Percentiles rank a stretch among this genome's conserved stretches.
phyloP scores from a whole-genome alignment of 257 asterid species.

The Lavandula angustifolia region DNA sequence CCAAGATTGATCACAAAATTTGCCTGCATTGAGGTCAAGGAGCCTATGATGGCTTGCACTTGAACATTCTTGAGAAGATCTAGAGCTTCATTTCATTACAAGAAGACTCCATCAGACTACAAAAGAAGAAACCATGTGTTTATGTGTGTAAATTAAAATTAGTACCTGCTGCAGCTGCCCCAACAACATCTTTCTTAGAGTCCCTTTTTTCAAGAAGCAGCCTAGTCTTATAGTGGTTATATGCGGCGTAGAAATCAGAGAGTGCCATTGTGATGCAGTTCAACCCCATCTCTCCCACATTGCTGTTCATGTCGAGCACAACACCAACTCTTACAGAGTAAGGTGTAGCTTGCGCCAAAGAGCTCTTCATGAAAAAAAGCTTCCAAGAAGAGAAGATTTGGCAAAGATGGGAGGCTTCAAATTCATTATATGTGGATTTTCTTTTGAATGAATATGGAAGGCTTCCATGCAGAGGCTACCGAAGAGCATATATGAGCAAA shows the following conservation, averaged over 20 bases:
- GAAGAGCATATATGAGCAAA: no score
- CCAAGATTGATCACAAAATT: constrained; percentile 53
- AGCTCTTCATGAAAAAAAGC: constrained; percentile 6
- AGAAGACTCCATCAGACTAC: not conserved
- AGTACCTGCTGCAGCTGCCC: constrained; percentile 60
- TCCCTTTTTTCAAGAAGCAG: constrained; percentile 38
- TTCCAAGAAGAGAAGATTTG: not conserved
- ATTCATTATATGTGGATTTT: constrained; percentile 4
- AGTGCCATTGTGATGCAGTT: constrained; percentile 55
- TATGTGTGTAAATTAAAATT: not conserved
- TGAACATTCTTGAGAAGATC: constrained; percentile 54
- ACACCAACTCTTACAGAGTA: constrained; percentile 46
- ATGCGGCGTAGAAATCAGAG: constrained; percentile 41
- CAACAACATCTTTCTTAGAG: constrained; percentile 41
- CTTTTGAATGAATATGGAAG: no score
- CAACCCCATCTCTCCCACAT: constrained; percentile 41
- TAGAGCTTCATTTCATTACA: constrained; percentile 46
- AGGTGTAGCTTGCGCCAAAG: constrained; percentile 30
- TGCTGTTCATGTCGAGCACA: constrained; percentile 44
- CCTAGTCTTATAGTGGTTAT: constrained; percentile 39
- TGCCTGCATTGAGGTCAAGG: constrained; percentile 50
- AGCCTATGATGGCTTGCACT: constrained; percentile 73
- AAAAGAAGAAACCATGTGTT: not conserved
- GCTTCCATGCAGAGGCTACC: no score
- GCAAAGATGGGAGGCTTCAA: constrained; percentile 3